phyloP scores from a whole-genome alignment of 2,329 filamentous ascomycete genomes.

The Stachybotrys elegans region DNA sequence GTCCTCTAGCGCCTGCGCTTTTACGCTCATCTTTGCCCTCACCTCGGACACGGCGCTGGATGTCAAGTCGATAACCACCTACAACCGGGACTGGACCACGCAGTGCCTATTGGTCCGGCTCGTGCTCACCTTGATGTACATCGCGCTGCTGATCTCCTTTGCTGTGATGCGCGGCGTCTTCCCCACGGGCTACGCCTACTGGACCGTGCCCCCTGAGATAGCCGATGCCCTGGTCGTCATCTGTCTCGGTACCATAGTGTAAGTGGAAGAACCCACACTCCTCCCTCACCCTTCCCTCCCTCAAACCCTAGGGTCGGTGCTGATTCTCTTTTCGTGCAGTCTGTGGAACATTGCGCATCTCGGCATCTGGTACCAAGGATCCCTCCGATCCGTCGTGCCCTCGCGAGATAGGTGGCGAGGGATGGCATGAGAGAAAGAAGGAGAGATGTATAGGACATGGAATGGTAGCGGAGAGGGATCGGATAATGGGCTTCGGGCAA shows the following conservation, averaged over 20 bases:
- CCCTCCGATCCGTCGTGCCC: too few species aligned
- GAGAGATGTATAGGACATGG: too few species aligned
- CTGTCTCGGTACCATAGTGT: constrained; percentile 31
- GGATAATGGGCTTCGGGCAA: too few species aligned
- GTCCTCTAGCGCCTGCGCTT: constrained; percentile 10
- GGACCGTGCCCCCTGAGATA: constrained; percentile 23
- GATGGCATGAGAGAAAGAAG: too few species aligned
- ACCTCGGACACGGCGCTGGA: constrained; percentile 29
- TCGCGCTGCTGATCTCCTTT: constrained; percentile 31
- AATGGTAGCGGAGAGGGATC: too few species aligned
- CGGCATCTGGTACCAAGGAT: too few species aligned
- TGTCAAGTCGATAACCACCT: constrained; percentile 24
- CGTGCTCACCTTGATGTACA: constrained; percentile 23
- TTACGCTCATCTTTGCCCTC: constrained; percentile 25
- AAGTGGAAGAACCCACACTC: constrained; percentile 9
- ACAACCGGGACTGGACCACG: constrained; percentile 23
- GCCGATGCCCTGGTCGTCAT: constrained; percentile 27
- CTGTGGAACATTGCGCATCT: too few species aligned
- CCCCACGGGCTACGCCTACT: constrained; percentile 29
- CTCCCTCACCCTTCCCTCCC: neutral
- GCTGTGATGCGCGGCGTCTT: constrained; percentile 30
- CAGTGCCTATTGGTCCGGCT: constrained; percentile 26
- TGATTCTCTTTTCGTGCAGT: too few species aligned
- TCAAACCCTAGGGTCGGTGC: too few species aligned
- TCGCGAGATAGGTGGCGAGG: too few species aligned